These are phyloP conservation scores for Calonectria naviculata DNA, from an alignment of 2,329 filamentous ascomycete genomes.

Conservation along the genomic window DNA sequence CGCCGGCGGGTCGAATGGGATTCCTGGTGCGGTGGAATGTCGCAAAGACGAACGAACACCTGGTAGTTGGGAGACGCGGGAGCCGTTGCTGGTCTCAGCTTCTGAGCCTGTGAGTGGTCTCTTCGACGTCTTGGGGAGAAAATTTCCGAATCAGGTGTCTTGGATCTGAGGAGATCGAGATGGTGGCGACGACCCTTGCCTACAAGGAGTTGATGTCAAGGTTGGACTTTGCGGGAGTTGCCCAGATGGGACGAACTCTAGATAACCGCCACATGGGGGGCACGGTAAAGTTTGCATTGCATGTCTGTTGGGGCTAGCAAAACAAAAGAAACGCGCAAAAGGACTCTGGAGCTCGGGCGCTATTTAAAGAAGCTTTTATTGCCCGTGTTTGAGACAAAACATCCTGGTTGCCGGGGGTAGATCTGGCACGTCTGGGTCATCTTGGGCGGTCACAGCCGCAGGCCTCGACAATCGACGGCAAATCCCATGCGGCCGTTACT, in stretches of 20 bases:
- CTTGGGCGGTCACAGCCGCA: neutral
- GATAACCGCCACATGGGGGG: slow-evolving; percentile 1
- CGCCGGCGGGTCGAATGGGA: neutral
- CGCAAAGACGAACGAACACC: neutral
- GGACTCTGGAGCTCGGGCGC: neutral
- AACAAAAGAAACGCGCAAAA: slow-evolving; percentile 8
- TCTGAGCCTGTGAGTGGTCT: neutral
- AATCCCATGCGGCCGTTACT: slow-evolving; percentile 27
- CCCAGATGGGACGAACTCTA: neutral
- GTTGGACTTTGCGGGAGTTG: neutral
- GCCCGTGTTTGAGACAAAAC: neutral
- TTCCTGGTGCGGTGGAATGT: neutral
- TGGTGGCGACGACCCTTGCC: neutral
- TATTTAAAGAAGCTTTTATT: slow-evolving; percentile 6
- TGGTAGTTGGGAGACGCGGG: neutral
- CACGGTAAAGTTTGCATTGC: slow-evolving; percentile 1
- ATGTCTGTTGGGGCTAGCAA: neutral
- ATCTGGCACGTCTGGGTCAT: neutral
- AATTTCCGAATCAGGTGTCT: neutral
- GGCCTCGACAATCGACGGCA: neutral
- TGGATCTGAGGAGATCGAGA: neutral
- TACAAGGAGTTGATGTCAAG: neutral
- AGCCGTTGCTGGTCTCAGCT: neutral
- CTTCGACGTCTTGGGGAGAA: neutral
- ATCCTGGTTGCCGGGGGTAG: slow-evolving; percentile 1